Evolutionary conservation across 225 moss, liverwort and hornwort genomes (phyloP).

Genomic region (Ulota crispa): DNA sequence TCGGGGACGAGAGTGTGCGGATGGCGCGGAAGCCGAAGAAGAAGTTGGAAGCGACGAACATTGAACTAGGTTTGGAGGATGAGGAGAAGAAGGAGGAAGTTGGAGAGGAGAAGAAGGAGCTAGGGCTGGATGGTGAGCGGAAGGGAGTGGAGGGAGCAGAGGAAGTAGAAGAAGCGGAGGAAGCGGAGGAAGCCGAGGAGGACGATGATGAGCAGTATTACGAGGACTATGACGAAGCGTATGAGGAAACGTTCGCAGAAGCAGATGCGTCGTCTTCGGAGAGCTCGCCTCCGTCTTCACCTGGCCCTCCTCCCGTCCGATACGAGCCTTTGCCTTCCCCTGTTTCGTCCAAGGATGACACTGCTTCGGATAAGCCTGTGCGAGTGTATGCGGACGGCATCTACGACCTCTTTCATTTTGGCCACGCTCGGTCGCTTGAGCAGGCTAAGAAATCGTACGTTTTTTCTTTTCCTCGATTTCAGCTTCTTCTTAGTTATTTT

Average conservation of each 20-base stretch:
- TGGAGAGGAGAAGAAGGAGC: conserved; percentile 32
- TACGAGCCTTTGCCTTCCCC: conserved; percentile 59
- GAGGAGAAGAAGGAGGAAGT: conserved; percentile 23
- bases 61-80: conserved; percentile 46
- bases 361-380: conserved; percentile 45
- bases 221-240: conserved; percentile 49
- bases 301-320: conserved; percentile 49
- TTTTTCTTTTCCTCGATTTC: not conserved
- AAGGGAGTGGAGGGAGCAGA: conserved; percentile 30
- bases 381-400: conserved; percentile 97
- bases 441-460: conserved; percentile 98
- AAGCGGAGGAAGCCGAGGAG: conserved; percentile 28
- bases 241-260: conserved; percentile 31
- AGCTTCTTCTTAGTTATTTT: not conserved
- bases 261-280: conserved; percentile 44
- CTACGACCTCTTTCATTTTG: conserved; percentile 93
- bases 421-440: conserved; percentile 97
- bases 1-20: conserved; percentile 42
- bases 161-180: conserved; percentile 27
- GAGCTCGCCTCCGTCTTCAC: conserved; percentile 56
- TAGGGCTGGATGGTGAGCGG: conserved; percentile 29
- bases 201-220: conserved; percentile 46
- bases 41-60: conserved; percentile 32
- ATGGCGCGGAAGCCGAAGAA: conserved; percentile 70
- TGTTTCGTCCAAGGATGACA: conserved; percentile 33